Percentiles rank a stretch among this genome's conserved stretches.
phyloP scores from a whole-genome alignment of 1,284 basidiomycete genomes.

The Cystobasidiaceae sp. region DNA sequence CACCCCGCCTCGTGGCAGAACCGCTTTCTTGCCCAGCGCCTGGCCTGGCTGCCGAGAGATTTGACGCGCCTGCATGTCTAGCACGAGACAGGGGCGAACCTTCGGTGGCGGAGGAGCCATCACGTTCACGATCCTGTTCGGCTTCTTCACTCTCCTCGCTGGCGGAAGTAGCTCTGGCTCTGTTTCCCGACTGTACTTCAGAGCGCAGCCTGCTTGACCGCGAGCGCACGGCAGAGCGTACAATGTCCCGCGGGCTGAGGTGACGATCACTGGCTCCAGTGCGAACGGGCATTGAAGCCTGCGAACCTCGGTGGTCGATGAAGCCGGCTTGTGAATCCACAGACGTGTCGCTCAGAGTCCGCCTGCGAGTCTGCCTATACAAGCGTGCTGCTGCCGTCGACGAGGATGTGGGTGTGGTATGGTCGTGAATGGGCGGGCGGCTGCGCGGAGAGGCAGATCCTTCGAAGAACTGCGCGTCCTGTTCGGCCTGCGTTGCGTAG shows the following conservation, averaged over 20 bases:
- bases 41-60: constrained; percentile 25
- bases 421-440: neutral
- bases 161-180: neutral
- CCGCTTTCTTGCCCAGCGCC: neutral
- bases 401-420: constrained; percentile 12
- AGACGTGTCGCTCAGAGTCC: constrained; percentile 41
- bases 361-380: constrained; percentile 37
- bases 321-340: constrained; percentile 42
- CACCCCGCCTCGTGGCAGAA: neutral
- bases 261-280: constrained; percentile 1
- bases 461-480: constrained; percentile 31
- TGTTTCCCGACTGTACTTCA: constrained; percentile 10
- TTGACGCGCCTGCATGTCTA: constrained; percentile 5
- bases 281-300: constrained; percentile 27
- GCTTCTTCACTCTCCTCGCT: too few species aligned
- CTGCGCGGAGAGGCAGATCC: constrained; percentile 21
- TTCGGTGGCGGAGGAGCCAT: too few species aligned
- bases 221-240: constrained; percentile 8
- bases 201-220: constrained; percentile 14
- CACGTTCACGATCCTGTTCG: too few species aligned
- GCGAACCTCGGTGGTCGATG: constrained; percentile 40
- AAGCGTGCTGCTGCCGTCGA: constrained; percentile 31
- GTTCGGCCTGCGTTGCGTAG: too few species aligned
- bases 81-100: too few species aligned
- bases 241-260: constrained; percentile 23